A percentile compares a stretch with the other conserved stretches of the same genome.
Evolutionary conservation across 129 eudicot genomes (phyloP).

Genomic region (Helichrysum umbraculigerum): DNA sequence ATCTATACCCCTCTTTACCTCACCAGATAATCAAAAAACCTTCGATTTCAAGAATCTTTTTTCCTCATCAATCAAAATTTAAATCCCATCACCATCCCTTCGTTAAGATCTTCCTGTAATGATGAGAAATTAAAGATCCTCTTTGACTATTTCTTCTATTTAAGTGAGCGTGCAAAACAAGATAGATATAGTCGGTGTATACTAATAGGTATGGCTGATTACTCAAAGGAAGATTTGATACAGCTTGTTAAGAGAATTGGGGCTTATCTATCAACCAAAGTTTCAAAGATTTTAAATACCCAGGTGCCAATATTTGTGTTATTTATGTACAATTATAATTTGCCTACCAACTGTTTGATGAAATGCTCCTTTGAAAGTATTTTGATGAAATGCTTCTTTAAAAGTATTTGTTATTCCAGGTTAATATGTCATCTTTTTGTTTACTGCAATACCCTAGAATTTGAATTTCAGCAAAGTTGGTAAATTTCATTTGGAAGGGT

Average conservation of each 20-base stretch:
- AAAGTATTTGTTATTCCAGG: background rate
- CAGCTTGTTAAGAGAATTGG: constrained; percentile 67
- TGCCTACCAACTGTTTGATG: constrained; percentile 21
- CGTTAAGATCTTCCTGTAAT: constrained; percentile 25
- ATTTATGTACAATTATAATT: background rate
- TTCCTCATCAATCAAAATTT: constrained; percentile 6
- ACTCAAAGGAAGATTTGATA: constrained; percentile 68
- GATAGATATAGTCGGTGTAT: background rate
- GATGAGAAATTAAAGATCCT: constrained; percentile 26
- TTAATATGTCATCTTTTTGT: too few species aligned
- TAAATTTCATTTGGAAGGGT: background rate
- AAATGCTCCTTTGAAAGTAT: background rate
- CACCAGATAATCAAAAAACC: background rate
- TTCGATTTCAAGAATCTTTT: background rate
- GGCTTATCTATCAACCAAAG: constrained; percentile 51
- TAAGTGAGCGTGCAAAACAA: constrained; percentile 30
- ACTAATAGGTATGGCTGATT: constrained; percentile 56
- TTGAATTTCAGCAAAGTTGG: background rate
- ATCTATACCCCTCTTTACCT: background rate
- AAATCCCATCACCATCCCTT: background rate
- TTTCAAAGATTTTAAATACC: constrained; percentile 57
- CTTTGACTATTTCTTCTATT: constrained; percentile 12
- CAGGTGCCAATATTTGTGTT: constrained; percentile 39
- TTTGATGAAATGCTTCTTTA: too few species aligned
- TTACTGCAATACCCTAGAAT: background rate